A percentile compares a stretch with the other conserved stretches of the same genome.
phyloP scores from a whole-genome alignment of 331 rosid genomes.

The Pyrus hybrid region DNA sequence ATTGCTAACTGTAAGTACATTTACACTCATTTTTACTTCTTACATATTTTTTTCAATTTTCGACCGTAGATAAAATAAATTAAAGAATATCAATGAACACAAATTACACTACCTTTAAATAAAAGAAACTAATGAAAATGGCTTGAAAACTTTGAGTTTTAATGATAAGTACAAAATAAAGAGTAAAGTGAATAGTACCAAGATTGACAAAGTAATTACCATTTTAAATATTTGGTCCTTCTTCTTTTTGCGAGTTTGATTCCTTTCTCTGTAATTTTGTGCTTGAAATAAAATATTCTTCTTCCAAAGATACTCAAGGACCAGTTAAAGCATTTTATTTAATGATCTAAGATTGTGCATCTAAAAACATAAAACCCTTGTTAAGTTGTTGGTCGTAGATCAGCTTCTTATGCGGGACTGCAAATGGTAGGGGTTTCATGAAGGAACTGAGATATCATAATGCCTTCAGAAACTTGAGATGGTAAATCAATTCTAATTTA shows the following conservation, averaged over 20 bases:
- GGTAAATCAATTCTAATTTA: neutral
- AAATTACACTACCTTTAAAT: no score
- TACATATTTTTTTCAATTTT: rapidly evolving
- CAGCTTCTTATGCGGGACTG: neutral
- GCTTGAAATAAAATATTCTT: neutral
- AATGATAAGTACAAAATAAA: no score
- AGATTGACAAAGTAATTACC: no score
- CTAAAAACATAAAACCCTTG: neutral
- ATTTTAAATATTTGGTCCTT: no score
- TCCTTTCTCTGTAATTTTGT: constrained; percentile 4
- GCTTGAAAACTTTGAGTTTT: no score
- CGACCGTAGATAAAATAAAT: no score
- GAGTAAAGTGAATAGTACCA: no score
- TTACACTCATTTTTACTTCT: no score
- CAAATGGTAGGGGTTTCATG: neutral
- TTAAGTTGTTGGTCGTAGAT: neutral
- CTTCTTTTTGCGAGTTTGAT: constrained; percentile 7
- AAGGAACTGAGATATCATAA: neutral
- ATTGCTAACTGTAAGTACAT: neutral
- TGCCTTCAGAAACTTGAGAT: neutral
- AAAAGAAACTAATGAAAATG: no score
- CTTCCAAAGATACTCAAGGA: neutral
- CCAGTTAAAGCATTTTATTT: neutral
- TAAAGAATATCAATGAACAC: no score
- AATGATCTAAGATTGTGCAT: neutral